Base-by-base conservation (phyloP, 805 yeast species). In the Suhomyces faveliae region DNA sequence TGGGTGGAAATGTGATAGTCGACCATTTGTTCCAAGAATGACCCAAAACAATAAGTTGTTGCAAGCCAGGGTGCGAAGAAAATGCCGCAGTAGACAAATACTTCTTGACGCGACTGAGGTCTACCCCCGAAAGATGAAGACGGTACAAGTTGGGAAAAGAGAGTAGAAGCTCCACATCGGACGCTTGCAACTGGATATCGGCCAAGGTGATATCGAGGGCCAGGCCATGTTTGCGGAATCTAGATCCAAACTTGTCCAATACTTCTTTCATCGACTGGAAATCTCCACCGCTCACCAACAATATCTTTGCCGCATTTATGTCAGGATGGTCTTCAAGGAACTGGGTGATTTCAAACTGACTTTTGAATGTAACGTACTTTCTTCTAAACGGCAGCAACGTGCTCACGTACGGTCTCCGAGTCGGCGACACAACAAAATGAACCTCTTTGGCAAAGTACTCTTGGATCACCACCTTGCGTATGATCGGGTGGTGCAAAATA, bases 381-480 rank as follows among this genome's bases (percentile, higher is more conserved):
- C 51, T 43, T n/a, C 48, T 50, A 9, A 22, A 35, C 6, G 39
- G 40, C 25, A 46, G 47, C 11, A 48, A 15, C 3, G 49, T n/a
- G 5, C 48, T 40, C 19, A 40, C 46, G 27, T 50, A 52, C 2
- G 65, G 68, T 10, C 66, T 46, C 15, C 54, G 55, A 1, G 66
- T 56, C 2, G 74, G 74, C 8, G 67, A 54, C 9, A 70, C 51
- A 2, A 67, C 53, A 22, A 70, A 62, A 46, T 69, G 74, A 6
- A 70, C 21, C 35, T 70, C 74, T 39, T 59, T 58, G 43, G 54
- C 29, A 54, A 58, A 71, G 52, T 57, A 66, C 13, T 56, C 56
- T 4, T 60, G 56, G 12, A 64, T 53, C 24, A 70, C 54, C 20
- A 62, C 42, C 3, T 45, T 42, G 38, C 71, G 57, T 4, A 68